A percentile compares a stretch with the other conserved stretches of the same genome.
phyloP scores from a whole-genome alignment of 306 rosid genomes.

The Adenanthera pavonina region DNA sequence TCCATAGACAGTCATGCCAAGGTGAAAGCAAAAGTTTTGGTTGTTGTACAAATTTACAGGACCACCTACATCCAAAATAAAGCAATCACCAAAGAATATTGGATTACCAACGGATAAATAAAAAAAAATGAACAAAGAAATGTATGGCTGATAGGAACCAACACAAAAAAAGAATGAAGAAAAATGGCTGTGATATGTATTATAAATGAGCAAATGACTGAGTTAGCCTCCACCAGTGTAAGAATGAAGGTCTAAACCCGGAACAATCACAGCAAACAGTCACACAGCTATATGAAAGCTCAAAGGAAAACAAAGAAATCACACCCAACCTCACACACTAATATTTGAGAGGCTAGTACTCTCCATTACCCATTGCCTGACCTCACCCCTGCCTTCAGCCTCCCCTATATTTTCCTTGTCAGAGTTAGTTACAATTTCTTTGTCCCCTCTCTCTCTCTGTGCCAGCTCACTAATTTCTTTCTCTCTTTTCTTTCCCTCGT shows the following conservation, averaged over 20 bases:
- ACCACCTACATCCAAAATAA: conserved; percentile 59
- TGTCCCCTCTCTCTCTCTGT: not conserved
- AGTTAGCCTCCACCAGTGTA: not conserved
- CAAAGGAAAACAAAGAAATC: not conserved
- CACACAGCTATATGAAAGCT: not conserved
- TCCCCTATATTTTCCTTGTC: not conserved
- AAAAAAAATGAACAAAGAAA: conserved; percentile 27
- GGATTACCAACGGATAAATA: conserved; percentile 13
- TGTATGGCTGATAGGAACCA: not conserved
- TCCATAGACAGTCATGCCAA: conserved; percentile 60
- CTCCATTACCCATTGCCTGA: not conserved
- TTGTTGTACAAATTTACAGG: conserved; percentile 68
- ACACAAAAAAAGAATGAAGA: not conserved
- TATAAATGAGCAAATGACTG: not conserved
- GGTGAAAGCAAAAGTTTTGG: conserved; percentile 75
- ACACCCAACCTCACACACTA: not conserved
- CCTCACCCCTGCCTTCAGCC: not conserved
- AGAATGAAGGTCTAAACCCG: not conserved
- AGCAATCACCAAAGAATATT: conserved; percentile 34
- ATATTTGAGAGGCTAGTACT: not conserved
- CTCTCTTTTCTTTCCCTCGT: not conserved
- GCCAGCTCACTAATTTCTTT: not conserved
- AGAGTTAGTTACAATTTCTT: not conserved
- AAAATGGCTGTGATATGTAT: not conserved
- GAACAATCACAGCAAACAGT: not conserved